Evolutionary conservation across 2,329 filamentous ascomycete genomes (phyloP).

Genomic region (Ophiostoma sp.): DNA sequence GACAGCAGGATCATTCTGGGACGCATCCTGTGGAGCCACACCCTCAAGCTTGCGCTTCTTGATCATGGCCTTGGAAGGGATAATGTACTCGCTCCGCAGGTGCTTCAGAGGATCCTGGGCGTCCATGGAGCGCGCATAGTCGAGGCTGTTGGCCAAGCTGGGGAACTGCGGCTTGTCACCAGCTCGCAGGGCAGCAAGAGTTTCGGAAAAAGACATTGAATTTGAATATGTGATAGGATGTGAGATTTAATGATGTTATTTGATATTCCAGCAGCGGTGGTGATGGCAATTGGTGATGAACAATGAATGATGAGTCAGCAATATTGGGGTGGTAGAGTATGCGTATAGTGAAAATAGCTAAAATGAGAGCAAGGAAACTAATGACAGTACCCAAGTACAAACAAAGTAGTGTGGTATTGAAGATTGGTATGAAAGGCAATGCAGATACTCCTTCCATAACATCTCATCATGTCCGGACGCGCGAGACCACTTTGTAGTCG

Average conservation of each 20-base stretch:
- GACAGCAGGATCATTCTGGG: conserved; percentile 48
- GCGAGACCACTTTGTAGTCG: conserved; percentile 24
- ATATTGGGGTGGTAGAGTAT: background rate
- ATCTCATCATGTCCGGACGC: conserved; percentile 6
- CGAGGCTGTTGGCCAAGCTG: conserved; percentile 42
- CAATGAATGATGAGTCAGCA: background rate
- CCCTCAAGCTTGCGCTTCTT: conserved; percentile 33
- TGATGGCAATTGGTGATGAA: background rate
- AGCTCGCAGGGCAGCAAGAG: conserved; percentile 39
- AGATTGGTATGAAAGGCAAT: background rate
- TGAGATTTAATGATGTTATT: background rate
- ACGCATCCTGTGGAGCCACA: conserved; percentile 25
- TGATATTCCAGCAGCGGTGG: background rate
- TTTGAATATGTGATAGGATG: background rate
- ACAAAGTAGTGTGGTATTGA: background rate
- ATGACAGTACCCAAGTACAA: background rate
- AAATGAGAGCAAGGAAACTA: background rate
- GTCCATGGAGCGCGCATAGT: conserved; percentile 53
- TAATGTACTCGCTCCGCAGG: conserved; percentile 66
- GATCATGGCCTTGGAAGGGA: conserved; percentile 60
- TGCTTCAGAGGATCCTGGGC: conserved; percentile 53
- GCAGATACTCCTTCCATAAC: background rate
- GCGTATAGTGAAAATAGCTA: background rate
- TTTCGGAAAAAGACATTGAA: conserved; percentile 39
- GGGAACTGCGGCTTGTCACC: conserved; percentile 44